A percentile compares a stretch with the other conserved stretches of the same genome.
phyloP scores from a whole-genome alignment of 768 basidiomycete species.

The Kwoniella pini region DNA sequence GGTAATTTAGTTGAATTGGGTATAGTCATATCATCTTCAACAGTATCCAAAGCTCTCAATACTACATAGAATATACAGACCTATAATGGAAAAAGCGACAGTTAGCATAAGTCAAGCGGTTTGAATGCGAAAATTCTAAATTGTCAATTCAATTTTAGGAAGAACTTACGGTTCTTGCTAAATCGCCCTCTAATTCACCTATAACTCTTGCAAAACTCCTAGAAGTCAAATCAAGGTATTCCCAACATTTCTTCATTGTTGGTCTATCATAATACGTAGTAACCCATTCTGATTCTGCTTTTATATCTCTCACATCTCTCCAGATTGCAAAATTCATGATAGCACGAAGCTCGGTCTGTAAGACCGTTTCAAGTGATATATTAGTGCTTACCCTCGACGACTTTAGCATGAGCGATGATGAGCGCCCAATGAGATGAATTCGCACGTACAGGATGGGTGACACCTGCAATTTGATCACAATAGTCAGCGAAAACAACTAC shows the following conservation, averaged over 20 bases:
- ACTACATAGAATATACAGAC: constrained; percentile 94
- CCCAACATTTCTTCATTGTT: constrained; percentile 87
- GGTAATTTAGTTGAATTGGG: constrained; percentile 82
- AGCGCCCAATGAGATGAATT: not conserved
- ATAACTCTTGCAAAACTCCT: constrained; percentile 90
- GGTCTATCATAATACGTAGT: constrained; percentile 84
- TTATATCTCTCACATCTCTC: constrained; percentile 82
- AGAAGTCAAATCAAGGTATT: constrained; percentile 81
- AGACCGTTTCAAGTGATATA: not conserved
- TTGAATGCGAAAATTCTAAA: too few relatives aligned
- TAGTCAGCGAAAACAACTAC: constrained; percentile 5
- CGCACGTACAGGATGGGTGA: constrained; percentile 35
- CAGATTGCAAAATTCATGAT: constrained; percentile 81
- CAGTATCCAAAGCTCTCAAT: constrained; percentile 89
- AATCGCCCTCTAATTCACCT: constrained; percentile 91
- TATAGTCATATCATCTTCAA: constrained; percentile 98
- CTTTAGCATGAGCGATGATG: too few relatives aligned
- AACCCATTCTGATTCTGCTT: constrained; percentile 68
- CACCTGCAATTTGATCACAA: constrained; percentile 10
- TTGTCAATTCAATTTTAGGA: too few relatives aligned
- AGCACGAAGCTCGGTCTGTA: constrained; percentile 69
- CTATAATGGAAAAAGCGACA: constrained; percentile 56
- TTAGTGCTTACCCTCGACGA: not conserved
- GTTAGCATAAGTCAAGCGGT: not conserved
- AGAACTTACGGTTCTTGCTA: constrained; percentile 79